These are phyloP conservation scores for Immersiella caudata DNA, from an alignment of 495 filamentous ascomycete genomes.

Conservation along the genomic window DNA sequence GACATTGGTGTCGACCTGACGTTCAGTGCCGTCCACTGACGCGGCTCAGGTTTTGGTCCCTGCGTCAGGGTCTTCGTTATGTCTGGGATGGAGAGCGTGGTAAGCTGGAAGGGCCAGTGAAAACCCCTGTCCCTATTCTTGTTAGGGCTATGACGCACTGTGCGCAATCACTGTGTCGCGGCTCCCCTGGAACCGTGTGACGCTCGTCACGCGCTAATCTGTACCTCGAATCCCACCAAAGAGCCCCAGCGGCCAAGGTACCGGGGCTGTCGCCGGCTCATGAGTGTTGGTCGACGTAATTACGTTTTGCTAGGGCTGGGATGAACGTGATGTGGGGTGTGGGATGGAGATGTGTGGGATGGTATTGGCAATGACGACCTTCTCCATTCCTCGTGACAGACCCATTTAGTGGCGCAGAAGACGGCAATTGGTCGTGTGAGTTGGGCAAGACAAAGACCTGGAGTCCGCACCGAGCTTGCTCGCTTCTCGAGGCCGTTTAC, in stretches of 20 bases:
- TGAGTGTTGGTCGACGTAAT: neutral
- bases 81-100: too few species aligned
- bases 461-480: neutral
- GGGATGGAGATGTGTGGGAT: slow-evolving; percentile 3
- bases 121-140: neutral
- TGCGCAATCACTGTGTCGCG: neutral
- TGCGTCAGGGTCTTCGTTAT: neutral
- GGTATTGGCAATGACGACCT: slow-evolving; percentile 4
- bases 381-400: neutral
- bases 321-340: slow-evolving; percentile 5
- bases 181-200: neutral
- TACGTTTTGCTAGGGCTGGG: neutral
- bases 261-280: neutral
- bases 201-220: too few species aligned
- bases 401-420: neutral
- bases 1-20: neutral
- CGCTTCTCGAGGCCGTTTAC: neutral
- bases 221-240: too few species aligned
- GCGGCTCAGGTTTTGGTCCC: neutral
- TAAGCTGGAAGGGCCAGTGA: neutral
- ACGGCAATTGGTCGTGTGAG: slow-evolving; percentile 17
- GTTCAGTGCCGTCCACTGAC: neutral
- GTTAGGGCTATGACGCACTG: neutral
- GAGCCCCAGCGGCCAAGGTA: neutral
- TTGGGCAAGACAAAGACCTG: neutral